Base-by-base conservation (phyloP, 192 early-diverging fungal genomes). In the Podila verticillata region DNA sequence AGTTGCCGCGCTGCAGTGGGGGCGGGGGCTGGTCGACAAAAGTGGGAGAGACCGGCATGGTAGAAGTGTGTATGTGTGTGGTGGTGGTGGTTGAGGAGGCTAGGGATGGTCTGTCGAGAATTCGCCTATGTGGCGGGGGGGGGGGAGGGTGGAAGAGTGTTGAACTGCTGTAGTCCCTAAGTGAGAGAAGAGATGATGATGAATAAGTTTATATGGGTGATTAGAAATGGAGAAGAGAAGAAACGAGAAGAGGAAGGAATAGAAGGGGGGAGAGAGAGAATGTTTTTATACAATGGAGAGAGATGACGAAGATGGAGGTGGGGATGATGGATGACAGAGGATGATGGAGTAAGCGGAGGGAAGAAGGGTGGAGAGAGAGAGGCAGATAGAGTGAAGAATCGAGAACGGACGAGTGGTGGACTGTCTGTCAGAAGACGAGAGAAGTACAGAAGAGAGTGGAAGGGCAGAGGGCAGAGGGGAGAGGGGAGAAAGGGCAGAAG, bases 11-110 rank as follows among this genome's bases (percentile, higher is more conserved):
- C 36, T 39, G 36, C 60, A 80, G 77, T 22, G 77, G 77, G 24
- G 77, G 77, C 44, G 75, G 75, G 22, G 77, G 77, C 66, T 80
- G 77, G 56, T 72, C 73, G 13, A 75, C 69, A 56, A 68, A 65
- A 32, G 64, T 68, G 39, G 78, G 70, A 10, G 81, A 19, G 48
- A 73, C 10, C 28, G 47, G 58, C 73, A 74, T 74, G 39, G 32
- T 47, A 1, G 49, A 51, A 49, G 57, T 24, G 26, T 10, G 51
- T 5, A 36, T 31, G 35, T 10, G 22, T 30, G 65, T 30, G 28
- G 26, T 28, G 49, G 28, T 19, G 12, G 36, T 39, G 30, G 62
- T 48, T 22, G 59, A 22, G 28, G 68, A 5, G 24, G 39, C 24
- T 9, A 20, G 68, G 19, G 44, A 31, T 22, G 70, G 57, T 44